Conservation (phyloP, 2,329 filamentous ascomycete species). For the Trichoderma sp. region DNA sequence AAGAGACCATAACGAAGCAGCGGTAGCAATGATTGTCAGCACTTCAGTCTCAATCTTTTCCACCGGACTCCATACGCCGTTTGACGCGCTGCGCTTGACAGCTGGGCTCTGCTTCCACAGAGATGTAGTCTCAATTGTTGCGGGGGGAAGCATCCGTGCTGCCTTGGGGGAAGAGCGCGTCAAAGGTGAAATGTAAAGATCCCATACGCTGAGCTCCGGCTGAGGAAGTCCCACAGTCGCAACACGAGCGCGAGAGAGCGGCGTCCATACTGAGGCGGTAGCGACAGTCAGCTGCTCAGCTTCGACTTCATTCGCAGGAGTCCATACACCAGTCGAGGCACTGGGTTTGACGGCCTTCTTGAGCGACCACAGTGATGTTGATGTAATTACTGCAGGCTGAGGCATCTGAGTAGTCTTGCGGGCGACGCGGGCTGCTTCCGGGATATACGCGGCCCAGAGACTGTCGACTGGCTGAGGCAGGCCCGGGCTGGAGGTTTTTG, state of each 20-base stretch:
- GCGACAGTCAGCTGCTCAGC: background rate
- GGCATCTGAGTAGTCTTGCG: background rate
- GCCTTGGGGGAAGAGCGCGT: background rate
- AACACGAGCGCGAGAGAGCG: background rate
- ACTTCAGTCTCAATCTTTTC: background rate
- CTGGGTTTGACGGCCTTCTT: background rate
- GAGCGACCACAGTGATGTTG: constrained; percentile 16
- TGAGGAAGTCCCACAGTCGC: background rate
- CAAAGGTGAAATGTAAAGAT: background rate
- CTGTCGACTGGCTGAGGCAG: constrained; percentile 1
- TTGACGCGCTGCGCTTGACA: background rate
- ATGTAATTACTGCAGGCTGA: background rate
- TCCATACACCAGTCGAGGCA: background rate
- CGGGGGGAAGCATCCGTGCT: background rate
- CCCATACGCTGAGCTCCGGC: background rate
- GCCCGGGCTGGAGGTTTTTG: background rate
- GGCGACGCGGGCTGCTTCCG: background rate
- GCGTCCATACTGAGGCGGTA: background rate
- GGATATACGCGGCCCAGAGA: constrained; percentile 17
- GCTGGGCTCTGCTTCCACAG: constrained; percentile 4
- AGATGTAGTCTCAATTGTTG: constrained; percentile 6
- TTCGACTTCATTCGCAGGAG: background rate
- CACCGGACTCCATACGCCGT: background rate
- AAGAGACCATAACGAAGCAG: background rate
- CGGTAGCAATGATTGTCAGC: background rate